Evolutionary conservation across 2,329 filamentous ascomycete species (phyloP).

Genomic region (Arthrobotrys musiformis): DNA sequence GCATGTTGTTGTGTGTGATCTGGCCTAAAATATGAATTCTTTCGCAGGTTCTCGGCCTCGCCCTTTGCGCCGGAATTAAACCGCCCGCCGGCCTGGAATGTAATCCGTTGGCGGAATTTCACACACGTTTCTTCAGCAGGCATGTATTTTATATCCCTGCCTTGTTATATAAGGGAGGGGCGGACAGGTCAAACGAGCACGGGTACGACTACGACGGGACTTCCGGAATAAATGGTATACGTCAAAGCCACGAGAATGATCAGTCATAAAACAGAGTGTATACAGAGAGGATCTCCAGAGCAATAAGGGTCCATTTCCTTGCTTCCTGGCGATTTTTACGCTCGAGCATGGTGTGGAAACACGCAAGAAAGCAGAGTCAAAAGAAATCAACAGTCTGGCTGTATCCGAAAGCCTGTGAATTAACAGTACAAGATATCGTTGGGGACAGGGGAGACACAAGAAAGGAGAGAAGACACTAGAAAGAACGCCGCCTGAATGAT

Average conservation of each 20-base stretch:
- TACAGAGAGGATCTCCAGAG: constrained; percentile 17
- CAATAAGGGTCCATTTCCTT: not conserved
- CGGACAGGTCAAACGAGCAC: not conserved
- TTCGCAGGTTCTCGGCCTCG: too few species aligned
- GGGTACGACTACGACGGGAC: not conserved
- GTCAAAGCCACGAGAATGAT: not conserved
- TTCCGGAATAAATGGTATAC: not conserved
- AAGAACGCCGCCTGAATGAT: constrained; percentile 56
- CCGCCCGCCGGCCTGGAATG: too few species aligned
- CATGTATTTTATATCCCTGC: too few species aligned
- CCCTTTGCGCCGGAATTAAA: too few species aligned
- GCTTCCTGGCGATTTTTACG: constrained; percentile 11
- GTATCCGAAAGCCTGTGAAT: constrained; percentile 46
- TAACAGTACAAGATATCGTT: constrained; percentile 51
- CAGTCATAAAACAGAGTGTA: constrained; percentile 4
- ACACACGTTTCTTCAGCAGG: too few species aligned
- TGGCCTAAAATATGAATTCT: not conserved
- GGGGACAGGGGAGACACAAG: constrained; percentile 21
- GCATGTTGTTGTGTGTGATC: constrained; percentile 17
- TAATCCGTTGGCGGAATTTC: too few species aligned
- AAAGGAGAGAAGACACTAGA: constrained; percentile 33
- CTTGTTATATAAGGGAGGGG: too few species aligned
- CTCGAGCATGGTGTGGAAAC: constrained; percentile 12
- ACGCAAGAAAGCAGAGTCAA: constrained; percentile 25
- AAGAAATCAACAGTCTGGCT: constrained; percentile 54